Conservation (phyloP, 768 basidiomycete species). For the Podaxis sp. region DNA sequence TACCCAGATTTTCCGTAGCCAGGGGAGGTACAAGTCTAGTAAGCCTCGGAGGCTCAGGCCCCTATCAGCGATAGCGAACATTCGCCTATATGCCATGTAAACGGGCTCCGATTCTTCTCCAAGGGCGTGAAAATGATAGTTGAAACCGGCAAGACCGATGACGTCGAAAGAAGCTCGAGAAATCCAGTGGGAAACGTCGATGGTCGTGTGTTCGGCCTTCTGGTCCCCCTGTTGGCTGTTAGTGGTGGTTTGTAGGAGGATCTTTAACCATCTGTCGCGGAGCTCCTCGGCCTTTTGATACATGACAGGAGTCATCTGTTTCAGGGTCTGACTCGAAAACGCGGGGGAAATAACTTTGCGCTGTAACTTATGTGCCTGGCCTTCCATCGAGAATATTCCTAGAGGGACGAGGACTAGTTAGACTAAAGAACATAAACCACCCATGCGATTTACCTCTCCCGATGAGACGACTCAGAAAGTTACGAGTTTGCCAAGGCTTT, state of each 20-base stretch:
- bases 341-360: slow-evolving; percentile 50
- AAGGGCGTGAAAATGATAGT: slow-evolving; percentile 50
- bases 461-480: slow-evolving; percentile 44
- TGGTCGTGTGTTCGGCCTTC: slow-evolving; percentile 16
- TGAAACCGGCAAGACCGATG: slow-evolving; percentile 57
- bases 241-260: slow-evolving; percentile 10
- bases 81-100: slow-evolving; percentile 46
- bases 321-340: slow-evolving; percentile 44
- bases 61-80: slow-evolving; percentile 49
- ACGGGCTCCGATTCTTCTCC: slow-evolving; percentile 47
- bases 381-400: slow-evolving; percentile 56
- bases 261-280: slow-evolving; percentile 38
- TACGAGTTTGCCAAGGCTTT: slow-evolving; percentile 57
- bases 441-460: slow-evolving; percentile 38
- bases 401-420: not conserved
- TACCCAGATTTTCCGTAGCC: slow-evolving; percentile 44
- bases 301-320: slow-evolving; percentile 44
- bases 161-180: slow-evolving; percentile 62
- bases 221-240: not conserved
- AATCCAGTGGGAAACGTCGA: slow-evolving; percentile 59
- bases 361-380: slow-evolving; percentile 43
- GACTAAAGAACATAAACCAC: not conserved
- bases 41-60: slow-evolving; percentile 38
- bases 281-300: slow-evolving; percentile 52
- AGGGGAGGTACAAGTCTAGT: slow-evolving; percentile 45